Evolutionary conservation across 495 filamentous ascomycete genomes (phyloP), one percentile per base, ranked within the genome.

Genomic region (Penicillium steckii): DNA sequence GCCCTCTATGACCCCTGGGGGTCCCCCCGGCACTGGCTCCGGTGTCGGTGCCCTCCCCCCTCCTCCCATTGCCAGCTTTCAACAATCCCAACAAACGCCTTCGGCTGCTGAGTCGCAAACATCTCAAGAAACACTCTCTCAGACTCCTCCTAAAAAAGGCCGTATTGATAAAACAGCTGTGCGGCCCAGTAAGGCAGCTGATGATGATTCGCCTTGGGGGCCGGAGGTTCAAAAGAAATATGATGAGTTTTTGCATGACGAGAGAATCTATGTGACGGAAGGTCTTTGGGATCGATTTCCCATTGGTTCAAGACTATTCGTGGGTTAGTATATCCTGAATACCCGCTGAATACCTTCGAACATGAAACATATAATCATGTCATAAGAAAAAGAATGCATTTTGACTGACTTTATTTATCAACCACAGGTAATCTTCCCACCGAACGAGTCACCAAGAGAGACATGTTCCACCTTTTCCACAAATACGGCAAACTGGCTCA

Each of bases 261-360:
- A 95, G 68, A 77, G 88, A 50, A 74, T 79, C 26, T 91, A 92
- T 65, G 89, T 95, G 25, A 84, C 80, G 8, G 91, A 96, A 57
- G 94, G 91, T 45, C 85, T 90, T 52, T 97, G 93, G 94, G 91
- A 97, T 65, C 84, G 85, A 48, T 97, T 97, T 60, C 93, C 93
- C 0, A 74, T 85, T 15, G 87, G 86, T 0, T 95, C 91, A 2
- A 77, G 94, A 55, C 71, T 98, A 5, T 97, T 97, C 69, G 89
- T 97, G 62, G 94, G 94, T 94, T 73, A 74, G 89, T 79, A 10
- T 38, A 8, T 23, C 44, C 42, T 29, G n/a, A n/a, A n/a, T n/a
- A n/a, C 27, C 10, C 13, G 5, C n/a, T 38, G 12, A 26, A 10
- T 38, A 27, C 23, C 10, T 18, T 47, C 25, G 1, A n/a, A n/a